Evolutionary conservation across 1,139 yeast species (phyloP).

Genomic region (Kodamaea sp.): DNA sequence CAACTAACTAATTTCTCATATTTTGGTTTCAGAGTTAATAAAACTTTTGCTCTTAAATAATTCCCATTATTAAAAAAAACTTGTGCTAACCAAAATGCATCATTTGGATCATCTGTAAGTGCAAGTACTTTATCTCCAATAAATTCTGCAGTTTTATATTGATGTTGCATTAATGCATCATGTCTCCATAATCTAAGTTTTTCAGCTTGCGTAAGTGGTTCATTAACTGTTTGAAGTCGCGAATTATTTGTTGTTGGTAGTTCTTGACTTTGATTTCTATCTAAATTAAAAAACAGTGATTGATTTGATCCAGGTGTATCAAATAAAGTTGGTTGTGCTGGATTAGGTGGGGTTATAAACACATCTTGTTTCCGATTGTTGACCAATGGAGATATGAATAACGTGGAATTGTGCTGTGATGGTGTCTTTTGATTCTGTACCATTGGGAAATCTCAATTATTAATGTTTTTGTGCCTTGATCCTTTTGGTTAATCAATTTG

Average conservation of each 20-base stretch:
- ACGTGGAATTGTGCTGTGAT: slow-evolving; percentile 57
- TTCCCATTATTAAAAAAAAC: slow-evolving; percentile 74
- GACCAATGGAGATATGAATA: slow-evolving; percentile 60
- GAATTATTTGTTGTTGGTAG: slow-evolving; percentile 12
- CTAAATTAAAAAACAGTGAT: slow-evolving; percentile 38
- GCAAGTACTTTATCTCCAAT: slow-evolving; percentile 88
- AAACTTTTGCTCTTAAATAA: slow-evolving; percentile 72
- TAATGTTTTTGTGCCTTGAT: background rate
- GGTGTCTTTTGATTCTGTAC: slow-evolving; percentile 37
- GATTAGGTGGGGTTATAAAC: slow-evolving; percentile 57
- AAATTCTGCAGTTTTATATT: slow-evolving; percentile 83
- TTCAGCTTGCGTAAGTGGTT: slow-evolving; percentile 76
- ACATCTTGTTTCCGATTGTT: slow-evolving; percentile 45
- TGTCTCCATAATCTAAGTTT: slow-evolving; percentile 88
- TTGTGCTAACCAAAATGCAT: slow-evolving; percentile 96
- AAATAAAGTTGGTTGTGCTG: slow-evolving; percentile 33
- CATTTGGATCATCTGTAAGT: slow-evolving; percentile 79
- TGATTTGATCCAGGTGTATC: slow-evolving; percentile 44
- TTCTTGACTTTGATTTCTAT: slow-evolving; percentile 18
- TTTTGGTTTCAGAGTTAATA: slow-evolving; percentile 44
- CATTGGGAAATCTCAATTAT: slow-evolving; percentile 14
- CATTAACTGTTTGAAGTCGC: slow-evolving; percentile 11
- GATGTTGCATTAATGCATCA: slow-evolving; percentile 91
- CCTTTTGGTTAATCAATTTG: background rate
- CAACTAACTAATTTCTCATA: slow-evolving; percentile 60